phyloP scores from a whole-genome alignment of 108 stramenopile genomes.

The Seminavis robusta region DNA sequence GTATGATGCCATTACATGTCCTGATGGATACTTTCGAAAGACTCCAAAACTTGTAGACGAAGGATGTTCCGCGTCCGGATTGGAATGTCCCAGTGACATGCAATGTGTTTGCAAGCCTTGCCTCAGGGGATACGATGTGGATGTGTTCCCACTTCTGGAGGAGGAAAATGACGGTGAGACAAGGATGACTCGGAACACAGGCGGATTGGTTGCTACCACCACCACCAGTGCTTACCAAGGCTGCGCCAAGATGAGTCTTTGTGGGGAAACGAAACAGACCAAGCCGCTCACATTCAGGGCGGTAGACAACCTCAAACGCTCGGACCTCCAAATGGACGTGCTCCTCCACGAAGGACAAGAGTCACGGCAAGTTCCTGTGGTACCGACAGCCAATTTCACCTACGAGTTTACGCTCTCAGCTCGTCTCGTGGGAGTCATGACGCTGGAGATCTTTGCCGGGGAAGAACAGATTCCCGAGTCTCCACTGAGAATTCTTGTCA shows the following conservation, averaged over 20 bases:
- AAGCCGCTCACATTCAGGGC: background rate
- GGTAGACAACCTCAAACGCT: background rate
- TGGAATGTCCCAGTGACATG: constrained; percentile 5
- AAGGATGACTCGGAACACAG: background rate
- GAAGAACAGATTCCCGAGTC: constrained; percentile 25
- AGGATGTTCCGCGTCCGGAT: constrained; percentile 7
- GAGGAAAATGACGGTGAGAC: constrained; percentile 1
- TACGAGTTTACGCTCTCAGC: constrained; percentile 16
- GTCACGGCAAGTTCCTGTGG: background rate
- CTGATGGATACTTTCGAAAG: constrained; percentile 3
- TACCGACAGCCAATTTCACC: background rate
- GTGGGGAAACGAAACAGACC: constrained; percentile 12
- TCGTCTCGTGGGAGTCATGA: constrained; percentile 4
- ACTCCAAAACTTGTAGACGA: background rate
- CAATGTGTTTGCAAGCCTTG: constrained; percentile 32
- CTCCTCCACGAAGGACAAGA: background rate
- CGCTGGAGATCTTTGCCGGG: constrained; percentile 20
- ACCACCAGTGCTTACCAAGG: constrained; percentile 1
- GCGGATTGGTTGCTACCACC: background rate
- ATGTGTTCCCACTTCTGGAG: constrained; percentile 7
- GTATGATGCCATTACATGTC: constrained; percentile 2
- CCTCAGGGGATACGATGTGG: constrained; percentile 28
- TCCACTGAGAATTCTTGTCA: constrained; percentile 24
- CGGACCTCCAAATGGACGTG: background rate
- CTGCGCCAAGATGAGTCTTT: constrained; percentile 25